Evolutionary conservation across 2,329 filamentous ascomycete species (phyloP).

Genomic region (Fusarium sp.): DNA sequence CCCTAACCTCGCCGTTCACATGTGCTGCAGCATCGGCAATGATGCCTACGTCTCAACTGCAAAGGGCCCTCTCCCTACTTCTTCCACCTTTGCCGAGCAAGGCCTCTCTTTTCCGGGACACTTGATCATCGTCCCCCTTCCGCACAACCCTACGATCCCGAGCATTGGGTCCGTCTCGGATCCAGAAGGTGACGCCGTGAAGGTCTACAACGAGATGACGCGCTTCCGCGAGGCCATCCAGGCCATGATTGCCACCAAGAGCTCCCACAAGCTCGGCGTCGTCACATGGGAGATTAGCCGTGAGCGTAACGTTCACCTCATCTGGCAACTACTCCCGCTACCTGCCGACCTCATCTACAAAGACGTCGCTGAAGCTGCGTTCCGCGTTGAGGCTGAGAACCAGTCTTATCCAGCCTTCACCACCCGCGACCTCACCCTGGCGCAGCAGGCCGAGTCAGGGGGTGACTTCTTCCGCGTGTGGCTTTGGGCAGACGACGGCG

Average conservation of each 20-base stretch:
- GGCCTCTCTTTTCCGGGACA: constrained; percentile 81
- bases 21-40: constrained; percentile 87
- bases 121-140: constrained; percentile 87
- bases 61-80: constrained; percentile 83
- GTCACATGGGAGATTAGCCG: constrained; percentile 95
- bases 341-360: constrained; percentile 70
- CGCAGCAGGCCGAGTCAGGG: constrained; percentile 56
- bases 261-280: constrained; percentile 70
- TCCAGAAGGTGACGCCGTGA: constrained; percentile 61
- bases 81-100: constrained; percentile 68
- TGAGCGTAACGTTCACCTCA: constrained; percentile 79
- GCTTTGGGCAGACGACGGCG: constrained; percentile 72
- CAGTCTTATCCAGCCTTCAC: constrained; percentile 61
- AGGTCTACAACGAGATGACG: constrained; percentile 80
- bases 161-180: constrained; percentile 65
- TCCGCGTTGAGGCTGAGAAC: constrained; percentile 88
- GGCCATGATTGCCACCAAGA: constrained; percentile 71
- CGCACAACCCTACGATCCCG: constrained; percentile 78
- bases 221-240: constrained; percentile 80
- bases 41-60: constrained; percentile 89
- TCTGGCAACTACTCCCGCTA: constrained; percentile 92
- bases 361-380: constrained; percentile 84
- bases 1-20: constrained; percentile 80
- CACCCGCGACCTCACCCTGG: constrained; percentile 58
- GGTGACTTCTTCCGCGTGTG: constrained; percentile 82